phyloP scores from a whole-genome alignment of 768 basidiomycete genomes.

The Serpula lacrymans region DNA sequence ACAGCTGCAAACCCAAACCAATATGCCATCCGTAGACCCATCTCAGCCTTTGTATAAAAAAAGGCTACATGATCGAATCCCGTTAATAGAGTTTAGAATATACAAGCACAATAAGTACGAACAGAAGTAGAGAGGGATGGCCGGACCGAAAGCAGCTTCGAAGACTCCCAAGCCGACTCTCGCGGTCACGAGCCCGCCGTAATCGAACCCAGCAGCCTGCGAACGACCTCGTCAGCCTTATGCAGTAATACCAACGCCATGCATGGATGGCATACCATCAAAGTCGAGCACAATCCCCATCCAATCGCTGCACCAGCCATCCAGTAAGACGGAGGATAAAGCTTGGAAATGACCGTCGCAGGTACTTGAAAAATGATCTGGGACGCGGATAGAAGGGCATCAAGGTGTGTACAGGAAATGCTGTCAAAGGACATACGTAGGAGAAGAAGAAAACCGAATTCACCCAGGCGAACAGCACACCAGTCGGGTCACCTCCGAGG shows the following conservation, averaged over 20 bases:
- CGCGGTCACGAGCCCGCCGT: conserved; percentile 53
- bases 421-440: conserved; percentile 45
- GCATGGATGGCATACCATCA: conserved; percentile 46
- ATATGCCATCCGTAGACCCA: conserved; percentile 74
- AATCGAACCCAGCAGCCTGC: conserved; percentile 62
- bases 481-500: conserved; percentile 64
- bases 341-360: conserved; percentile 60
- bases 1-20: conserved; percentile 86
- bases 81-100: background rate
- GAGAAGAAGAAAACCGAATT: conserved; percentile 78
- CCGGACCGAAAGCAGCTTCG: conserved; percentile 76
- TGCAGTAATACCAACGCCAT: background rate
- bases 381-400: background rate
- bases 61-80: conserved; percentile 49
- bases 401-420: background rate
- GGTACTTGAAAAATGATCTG: conserved; percentile 73
- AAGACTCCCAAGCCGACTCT: conserved; percentile 71
- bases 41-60: conserved; percentile 73
- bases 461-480: conserved; percentile 67
- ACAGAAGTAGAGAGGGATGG: conserved; percentile 79
- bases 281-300: conserved; percentile 74
- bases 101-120: conserved; percentile 19
- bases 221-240: background rate
- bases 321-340: conserved; percentile 67
- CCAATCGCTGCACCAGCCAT: conserved; percentile 62